Base-by-base conservation (phyloP, 345 rosid species). In the Eucalyptus erythrocorys region DNA sequence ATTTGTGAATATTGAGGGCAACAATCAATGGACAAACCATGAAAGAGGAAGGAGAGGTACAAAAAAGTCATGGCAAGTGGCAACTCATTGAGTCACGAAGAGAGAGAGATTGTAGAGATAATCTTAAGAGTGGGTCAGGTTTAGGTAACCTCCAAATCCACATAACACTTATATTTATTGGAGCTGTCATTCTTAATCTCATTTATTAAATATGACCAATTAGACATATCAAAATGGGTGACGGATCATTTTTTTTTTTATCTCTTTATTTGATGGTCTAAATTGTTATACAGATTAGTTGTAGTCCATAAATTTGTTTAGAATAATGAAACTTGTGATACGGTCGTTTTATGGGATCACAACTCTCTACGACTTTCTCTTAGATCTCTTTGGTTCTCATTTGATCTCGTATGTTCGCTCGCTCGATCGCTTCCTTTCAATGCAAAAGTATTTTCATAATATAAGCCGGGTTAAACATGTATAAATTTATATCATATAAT, bases 261-360 rank as follows among this genome's bases (percentile, higher is more conserved):
- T 1, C 3, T 55, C 6, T 24, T 24, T 4, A 55, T 55, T 55
- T 24, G 30, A 55, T 24, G 61, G 6, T 0, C 6, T 4, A 1
- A 55, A 10, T 55, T 24, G 0, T 55, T 22, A 4, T 55, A 24
- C 1, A 0, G 0, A 55, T 55, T 0, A 55, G 1, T 8, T 55
- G 9, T 55, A 5, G 24, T 55, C 5, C 1, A 55, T 1, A 2
- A 55, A 4, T 55, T 9, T 4, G 13, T 24, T 55, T 55, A 55
- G 1, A 55, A 24, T 55, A 4, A 24, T 55, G 24, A 55, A 55
- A 22, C 3, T 10, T 6, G 0, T 10, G 30, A 4, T 24, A 55
- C 4, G 6, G 6, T 1, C 6, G 0, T 55, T 53, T 0, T 19
- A 22, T 55, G 30, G 6, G 3, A 9, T 55, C 30, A 55, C 5